These are phyloP conservation scores for Talaromyces albobiverticillius DNA, from an alignment of 2,329 filamentous ascomycete species.

Conservation along the genomic window DNA sequence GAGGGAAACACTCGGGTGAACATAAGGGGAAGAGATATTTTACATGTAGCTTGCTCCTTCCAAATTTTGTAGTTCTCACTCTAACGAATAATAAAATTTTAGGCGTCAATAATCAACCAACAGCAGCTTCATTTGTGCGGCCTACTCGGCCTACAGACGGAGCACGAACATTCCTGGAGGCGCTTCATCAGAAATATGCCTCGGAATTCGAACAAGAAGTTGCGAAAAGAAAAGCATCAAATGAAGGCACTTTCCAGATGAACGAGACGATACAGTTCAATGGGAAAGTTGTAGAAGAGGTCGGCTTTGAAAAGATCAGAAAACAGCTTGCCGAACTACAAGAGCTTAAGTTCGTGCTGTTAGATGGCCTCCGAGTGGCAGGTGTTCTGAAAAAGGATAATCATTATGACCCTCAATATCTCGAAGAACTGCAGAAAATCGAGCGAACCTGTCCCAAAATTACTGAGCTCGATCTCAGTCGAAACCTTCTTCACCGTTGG, in stretches of 20 bases:
- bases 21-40: conserved; percentile 81
- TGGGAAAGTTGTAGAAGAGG: conserved; percentile 83
- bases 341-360: conserved; percentile 74
- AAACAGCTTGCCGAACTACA: conserved; percentile 71
- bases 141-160: conserved; percentile 68
- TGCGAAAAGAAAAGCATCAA: conserved; percentile 7
- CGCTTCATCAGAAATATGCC: conserved; percentile 80
- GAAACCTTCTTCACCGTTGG: conserved; percentile 73
- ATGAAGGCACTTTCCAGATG: conserved; percentile 19
- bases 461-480: conserved; percentile 76
- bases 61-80: too few relatives aligned
- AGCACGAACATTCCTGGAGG: conserved; percentile 72
- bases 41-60: conserved; percentile 55
- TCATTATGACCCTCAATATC: conserved; percentile 12
- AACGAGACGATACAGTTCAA: conserved; percentile 66
- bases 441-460: conserved; percentile 55
- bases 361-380: conserved; percentile 70
- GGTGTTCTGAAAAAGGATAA: conserved; percentile 31
- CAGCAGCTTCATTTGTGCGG: conserved; percentile 82
- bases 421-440: conserved; percentile 49
- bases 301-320: conserved; percentile 92
- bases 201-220: conserved; percentile 49
- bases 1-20: conserved; percentile 88
- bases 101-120: conserved; percentile 62
- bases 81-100: conserved; percentile 22